Percentiles rank a stretch among this genome's conserved stretches.
Evolutionary conservation across 1,139 yeast species (phyloP).

Genomic region (Kodamaea sp.): DNA sequence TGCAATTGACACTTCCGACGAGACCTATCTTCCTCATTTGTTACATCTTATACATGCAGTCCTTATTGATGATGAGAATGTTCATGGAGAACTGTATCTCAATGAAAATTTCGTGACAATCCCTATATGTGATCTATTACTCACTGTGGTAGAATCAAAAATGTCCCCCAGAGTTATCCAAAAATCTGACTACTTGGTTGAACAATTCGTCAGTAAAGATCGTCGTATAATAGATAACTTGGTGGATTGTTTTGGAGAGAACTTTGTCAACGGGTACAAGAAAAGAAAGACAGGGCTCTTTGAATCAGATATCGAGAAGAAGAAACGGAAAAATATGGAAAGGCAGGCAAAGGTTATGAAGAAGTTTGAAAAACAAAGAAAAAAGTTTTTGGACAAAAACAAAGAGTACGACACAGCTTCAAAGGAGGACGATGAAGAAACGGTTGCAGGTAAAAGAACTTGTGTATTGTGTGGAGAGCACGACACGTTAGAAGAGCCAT

Average conservation of each 20-base stretch:
- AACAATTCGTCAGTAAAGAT: conserved; percentile 49
- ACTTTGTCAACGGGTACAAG: conserved; percentile 45
- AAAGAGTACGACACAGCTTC: conserved; percentile 24
- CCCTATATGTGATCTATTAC: conserved; percentile 57
- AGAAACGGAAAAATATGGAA: conserved; percentile 40
- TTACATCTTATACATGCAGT: conserved; percentile 70
- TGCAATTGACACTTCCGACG: conserved; percentile 52
- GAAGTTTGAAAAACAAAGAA: conserved; percentile 44
- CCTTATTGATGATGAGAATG: conserved; percentile 52
- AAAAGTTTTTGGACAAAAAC: conserved; percentile 37
- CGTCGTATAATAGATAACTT: conserved; percentile 51
- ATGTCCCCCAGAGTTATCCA: conserved; percentile 49
- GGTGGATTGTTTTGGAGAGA: conserved; percentile 58
- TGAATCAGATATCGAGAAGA: conserved; percentile 46
- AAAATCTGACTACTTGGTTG: conserved; percentile 60
- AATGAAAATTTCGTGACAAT: conserved; percentile 50
- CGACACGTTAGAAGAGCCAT: conserved; percentile 43
- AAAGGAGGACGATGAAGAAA: conserved; percentile 9
- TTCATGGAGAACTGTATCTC: conserved; percentile 39
- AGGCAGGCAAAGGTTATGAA: conserved; percentile 41
- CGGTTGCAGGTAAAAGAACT: conserved; percentile 24
- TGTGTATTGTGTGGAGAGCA: conserved; percentile 73
- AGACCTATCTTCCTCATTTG: conserved; percentile 56
- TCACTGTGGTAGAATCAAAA: conserved; percentile 51
- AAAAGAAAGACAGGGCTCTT: conserved; percentile 25